A percentile compares a stretch with the other conserved stretches of the same genome.
Conservation (phyloP, 257 asterid species). For the Haberlea rhodopensis region DNA sequence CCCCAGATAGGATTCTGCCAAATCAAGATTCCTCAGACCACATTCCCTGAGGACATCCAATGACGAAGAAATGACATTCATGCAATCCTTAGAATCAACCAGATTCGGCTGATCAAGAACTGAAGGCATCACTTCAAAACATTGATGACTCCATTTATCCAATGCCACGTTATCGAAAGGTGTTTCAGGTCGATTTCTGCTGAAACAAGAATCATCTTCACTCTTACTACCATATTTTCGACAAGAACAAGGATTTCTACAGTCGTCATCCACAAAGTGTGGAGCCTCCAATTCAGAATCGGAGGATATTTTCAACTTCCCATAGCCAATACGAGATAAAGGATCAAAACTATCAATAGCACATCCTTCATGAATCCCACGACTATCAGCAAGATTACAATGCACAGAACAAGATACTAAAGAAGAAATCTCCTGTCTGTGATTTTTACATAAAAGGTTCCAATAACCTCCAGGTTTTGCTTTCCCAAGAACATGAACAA, state of each 20-base stretch:
- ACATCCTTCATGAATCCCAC: conserved; percentile 69
- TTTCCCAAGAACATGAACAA: conserved; percentile 43
- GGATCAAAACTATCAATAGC: conserved; percentile 34
- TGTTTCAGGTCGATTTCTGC: conserved; percentile 21
- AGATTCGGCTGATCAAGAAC: conserved; percentile 38
- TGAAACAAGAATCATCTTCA: conserved; percentile 26
- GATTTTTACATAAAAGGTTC: conserved; percentile 51
- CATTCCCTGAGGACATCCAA: conserved; percentile 26
- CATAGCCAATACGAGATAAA: conserved; percentile 59
- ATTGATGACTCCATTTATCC: neutral
- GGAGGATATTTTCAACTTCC: conserved; percentile 60
- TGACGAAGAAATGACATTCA: conserved; percentile 22
- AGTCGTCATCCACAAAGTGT: conserved; percentile 59
- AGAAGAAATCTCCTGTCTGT: conserved; percentile 69
- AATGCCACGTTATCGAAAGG: conserved; percentile 15
- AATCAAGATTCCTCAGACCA: conserved; percentile 37
- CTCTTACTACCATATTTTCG: conserved; percentile 19
- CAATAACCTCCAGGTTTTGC: conserved; percentile 40
- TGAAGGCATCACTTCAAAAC: conserved; percentile 24
- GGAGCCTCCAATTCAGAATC: conserved; percentile 78
- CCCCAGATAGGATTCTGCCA: conserved; percentile 33
- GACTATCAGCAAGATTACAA: conserved; percentile 52
- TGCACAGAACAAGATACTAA: conserved; percentile 57
- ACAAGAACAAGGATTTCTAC: conserved; percentile 32
- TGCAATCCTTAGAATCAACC: conserved; percentile 30